Evolutionary conservation across 2,329 filamentous ascomycete species (phyloP).

Genomic region (Penicillium sp.): DNA sequence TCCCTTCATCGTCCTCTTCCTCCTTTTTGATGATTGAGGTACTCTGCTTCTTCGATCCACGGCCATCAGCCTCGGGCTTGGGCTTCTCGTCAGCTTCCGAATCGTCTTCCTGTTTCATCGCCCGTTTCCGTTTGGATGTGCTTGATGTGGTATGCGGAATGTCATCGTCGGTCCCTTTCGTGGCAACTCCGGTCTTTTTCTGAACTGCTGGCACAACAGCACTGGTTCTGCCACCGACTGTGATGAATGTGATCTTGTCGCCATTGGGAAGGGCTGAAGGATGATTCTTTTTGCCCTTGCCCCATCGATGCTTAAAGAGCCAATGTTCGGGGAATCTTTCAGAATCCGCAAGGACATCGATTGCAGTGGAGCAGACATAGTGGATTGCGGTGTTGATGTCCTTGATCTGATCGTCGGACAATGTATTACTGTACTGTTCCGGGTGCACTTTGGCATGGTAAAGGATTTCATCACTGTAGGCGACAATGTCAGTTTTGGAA

Average conservation of each 20-base stretch:
- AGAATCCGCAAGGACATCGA: conserved; percentile 79
- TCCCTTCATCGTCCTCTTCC: conserved; percentile 26
- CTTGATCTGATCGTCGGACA: conserved; percentile 71
- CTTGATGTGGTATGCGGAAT: conserved; percentile 19
- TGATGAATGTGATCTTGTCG: conserved; percentile 82
- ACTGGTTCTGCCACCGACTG: conserved; percentile 87
- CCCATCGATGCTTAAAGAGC: conserved; percentile 88
- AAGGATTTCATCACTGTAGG: conserved; percentile 75
- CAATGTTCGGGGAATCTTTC: conserved; percentile 83
- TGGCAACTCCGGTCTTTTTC: conserved; percentile 73
- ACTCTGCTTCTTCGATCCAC: conserved; percentile 28
- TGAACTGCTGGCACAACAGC: conserved; percentile 85
- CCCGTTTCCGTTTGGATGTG: conserved; percentile 39
- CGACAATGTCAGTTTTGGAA: not conserved
- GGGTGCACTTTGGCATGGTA: conserved; percentile 89
- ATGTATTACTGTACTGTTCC: conserved; percentile 87
- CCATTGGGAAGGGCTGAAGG: conserved; percentile 75
- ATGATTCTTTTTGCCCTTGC: conserved; percentile 78
- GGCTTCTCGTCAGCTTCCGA: conserved; percentile 17
- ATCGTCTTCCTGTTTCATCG: conserved; percentile 34
- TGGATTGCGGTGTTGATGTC: conserved; percentile 73
- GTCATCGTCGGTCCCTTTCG: conserved; percentile 53
- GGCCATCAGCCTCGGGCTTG: conserved; percentile 28
- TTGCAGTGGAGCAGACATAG: conserved; percentile 78
- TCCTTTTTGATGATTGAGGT: conserved; percentile 29